phyloP scores from a whole-genome alignment of 768 basidiomycete species.

The Pisolithus orientalis region DNA sequence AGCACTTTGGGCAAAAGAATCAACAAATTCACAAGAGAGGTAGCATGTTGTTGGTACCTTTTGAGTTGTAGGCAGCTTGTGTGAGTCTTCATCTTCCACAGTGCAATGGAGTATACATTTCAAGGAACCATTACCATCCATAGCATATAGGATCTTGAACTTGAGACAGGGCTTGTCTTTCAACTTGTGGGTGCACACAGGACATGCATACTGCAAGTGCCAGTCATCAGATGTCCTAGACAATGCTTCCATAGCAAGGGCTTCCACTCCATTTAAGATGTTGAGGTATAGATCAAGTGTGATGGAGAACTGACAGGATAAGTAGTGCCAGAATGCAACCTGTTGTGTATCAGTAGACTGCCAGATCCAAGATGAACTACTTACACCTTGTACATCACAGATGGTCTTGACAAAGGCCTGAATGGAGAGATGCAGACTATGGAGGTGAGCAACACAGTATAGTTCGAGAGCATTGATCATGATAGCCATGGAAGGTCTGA shows the following conservation, averaged over 20 bases:
- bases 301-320: conserved; percentile 18
- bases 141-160: conserved; percentile 5
- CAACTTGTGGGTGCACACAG: conserved; percentile 4
- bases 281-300: conserved; percentile 22
- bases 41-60: too few relatives aligned
- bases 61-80: too few relatives aligned
- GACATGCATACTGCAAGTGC: conserved; percentile 5
- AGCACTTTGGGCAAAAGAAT: too few relatives aligned
- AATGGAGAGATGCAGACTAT: conserved; percentile 13
- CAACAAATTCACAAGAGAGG: neutral
- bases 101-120: neutral
- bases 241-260: too few relatives aligned
- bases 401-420: conserved; percentile 16
- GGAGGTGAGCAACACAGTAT: conserved; percentile 4
- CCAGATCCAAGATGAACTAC: neutral
- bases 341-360: too few relatives aligned
- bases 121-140: conserved; percentile 7
- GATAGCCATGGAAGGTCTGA: too few relatives aligned
- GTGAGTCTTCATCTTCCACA: too few relatives aligned
- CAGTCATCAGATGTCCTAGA: conserved; percentile 4
- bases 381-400: conserved; percentile 13
- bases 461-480: neutral
- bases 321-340: conserved; percentile 4
- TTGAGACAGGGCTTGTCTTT: neutral
- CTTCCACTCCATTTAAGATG: conserved; percentile 2